Percentiles rank a stretch among this genome's conserved stretches.
Conservation (phyloP, 225 moss, liverwort and hornwort species). For the Sphagnum tenellum region DNA sequence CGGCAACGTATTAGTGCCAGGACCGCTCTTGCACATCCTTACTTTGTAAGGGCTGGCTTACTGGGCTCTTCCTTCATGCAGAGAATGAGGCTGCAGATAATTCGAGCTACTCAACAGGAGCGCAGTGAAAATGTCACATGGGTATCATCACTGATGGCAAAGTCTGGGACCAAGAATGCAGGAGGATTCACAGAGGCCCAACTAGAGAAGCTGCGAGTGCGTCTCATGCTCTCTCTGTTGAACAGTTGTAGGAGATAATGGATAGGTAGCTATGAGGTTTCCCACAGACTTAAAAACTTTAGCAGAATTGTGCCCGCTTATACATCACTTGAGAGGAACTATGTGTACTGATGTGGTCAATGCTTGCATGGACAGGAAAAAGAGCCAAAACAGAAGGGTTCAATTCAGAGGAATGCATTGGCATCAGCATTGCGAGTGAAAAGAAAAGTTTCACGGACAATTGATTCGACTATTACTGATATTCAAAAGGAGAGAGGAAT, state of each 20-base stretch:
- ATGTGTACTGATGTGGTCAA: neutral
- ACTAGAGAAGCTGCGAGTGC: constrained; percentile 67
- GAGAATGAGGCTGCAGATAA: constrained; percentile 43
- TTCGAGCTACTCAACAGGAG: constrained; percentile 56
- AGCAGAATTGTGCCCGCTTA: too few relatives aligned
- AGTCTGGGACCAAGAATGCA: constrained; percentile 69
- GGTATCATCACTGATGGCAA: constrained; percentile 78
- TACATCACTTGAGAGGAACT: too few relatives aligned
- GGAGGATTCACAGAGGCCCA: constrained; percentile 95
- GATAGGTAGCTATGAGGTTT: too few relatives aligned
- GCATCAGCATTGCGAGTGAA: constrained; percentile 70
- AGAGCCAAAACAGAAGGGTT: constrained; percentile 59
- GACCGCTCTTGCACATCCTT: constrained; percentile 80
- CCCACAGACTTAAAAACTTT: too few relatives aligned
- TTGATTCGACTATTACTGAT: constrained; percentile 42
- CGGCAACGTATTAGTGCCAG: constrained; percentile 75
- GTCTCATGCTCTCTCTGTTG: constrained; percentile 1
- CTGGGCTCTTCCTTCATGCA: constrained; percentile 62
- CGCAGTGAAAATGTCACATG: constrained; percentile 65
- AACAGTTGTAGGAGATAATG: neutral
- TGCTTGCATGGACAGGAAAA: constrained; percentile 35
- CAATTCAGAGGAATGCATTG: constrained; percentile 68
- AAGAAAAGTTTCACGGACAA: constrained; percentile 58
- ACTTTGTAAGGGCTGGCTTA: constrained; percentile 63
- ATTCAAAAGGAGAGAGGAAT: constrained; percentile 37